Base-by-base conservation (phyloP, 345 rosid genomes). In the Salix suchowensis region DNA sequence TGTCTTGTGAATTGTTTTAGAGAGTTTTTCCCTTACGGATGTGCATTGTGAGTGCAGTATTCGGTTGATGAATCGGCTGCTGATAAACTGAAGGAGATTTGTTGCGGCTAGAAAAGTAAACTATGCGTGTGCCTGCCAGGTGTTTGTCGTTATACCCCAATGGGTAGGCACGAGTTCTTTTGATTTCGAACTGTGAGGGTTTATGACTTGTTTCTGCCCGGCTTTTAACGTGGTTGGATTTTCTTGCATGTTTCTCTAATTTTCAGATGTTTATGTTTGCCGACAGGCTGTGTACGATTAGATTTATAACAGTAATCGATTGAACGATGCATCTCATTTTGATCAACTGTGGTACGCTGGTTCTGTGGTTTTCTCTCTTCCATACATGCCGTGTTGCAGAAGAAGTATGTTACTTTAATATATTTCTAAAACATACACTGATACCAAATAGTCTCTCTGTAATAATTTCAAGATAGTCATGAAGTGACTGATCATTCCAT, bases 11-110 rank as follows among this genome's bases (percentile, higher is more conserved):
- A 24, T 24, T 12, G 14, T 16, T 70, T 44, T 67, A n/a, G 24
- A 21, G 11, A 32, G 4, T 46, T 74, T 74, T 42, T 23, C 2
- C 2, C 1, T 79, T 77, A 58, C 54, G 67, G 21, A 68, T 52
- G 72, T 78, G 55, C 13, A 2, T 46, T 52, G 62, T 77, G n/a
- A 37, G 44, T 80, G 67, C 83, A 93, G 98, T 96, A 93, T 77
- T 91, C 91, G 48, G 91, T 91, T 75, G 94, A 92, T 46, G 92
- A 92, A 86, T 88, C 92, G 5, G 90, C 89, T 1, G 98, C 89
- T 5, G 74, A 79, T 26, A 87, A 76, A 80, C n/a, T 90, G 85
- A 93, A 87, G 77, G 83, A 80, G 71, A 76, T 88, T 18, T 92
- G 95, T 73, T 74, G 74, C 42, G 77, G 82, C 58, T 83, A 58